These are phyloP conservation scores for Beauveria asiatica DNA, from an alignment of 2,329 filamentous ascomycete species.

Conservation along the genomic window DNA sequence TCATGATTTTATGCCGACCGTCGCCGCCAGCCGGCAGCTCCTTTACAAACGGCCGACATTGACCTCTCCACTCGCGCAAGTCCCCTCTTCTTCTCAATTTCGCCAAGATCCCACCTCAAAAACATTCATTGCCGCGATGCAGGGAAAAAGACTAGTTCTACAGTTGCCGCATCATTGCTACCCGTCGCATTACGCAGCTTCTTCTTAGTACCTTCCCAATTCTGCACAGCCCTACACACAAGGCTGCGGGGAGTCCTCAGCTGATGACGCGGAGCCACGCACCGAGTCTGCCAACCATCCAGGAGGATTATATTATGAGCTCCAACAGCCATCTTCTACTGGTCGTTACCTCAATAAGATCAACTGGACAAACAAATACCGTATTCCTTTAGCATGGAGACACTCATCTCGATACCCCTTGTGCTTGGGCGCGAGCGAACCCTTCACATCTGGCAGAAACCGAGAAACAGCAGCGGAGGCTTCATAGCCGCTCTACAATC, in stretches of 20 bases:
- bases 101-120: too few species aligned
- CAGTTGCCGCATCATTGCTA: not conserved
- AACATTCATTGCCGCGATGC: too few species aligned
- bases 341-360: too few species aligned
- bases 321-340: not conserved
- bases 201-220: not conserved
- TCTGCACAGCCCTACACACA: not conserved
- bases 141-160: too few species aligned
- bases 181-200: not conserved
- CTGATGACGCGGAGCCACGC: constrained; percentile 2
- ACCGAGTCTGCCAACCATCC: not conserved
- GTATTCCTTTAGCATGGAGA: not conserved
- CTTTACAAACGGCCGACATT: too few species aligned
- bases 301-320: not conserved
- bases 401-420: not conserved
- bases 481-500: not conserved
- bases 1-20: too few species aligned
- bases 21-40: too few species aligned
- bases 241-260: not conserved
- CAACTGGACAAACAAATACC: too few species aligned
- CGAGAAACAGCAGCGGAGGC: not conserved
- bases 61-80: too few species aligned
- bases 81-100: too few species aligned
- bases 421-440: not conserved
- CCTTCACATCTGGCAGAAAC: not conserved